phyloP scores from a whole-genome alignment of 2,329 filamentous ascomycete genomes.

The Alternaria tenuissima region DNA sequence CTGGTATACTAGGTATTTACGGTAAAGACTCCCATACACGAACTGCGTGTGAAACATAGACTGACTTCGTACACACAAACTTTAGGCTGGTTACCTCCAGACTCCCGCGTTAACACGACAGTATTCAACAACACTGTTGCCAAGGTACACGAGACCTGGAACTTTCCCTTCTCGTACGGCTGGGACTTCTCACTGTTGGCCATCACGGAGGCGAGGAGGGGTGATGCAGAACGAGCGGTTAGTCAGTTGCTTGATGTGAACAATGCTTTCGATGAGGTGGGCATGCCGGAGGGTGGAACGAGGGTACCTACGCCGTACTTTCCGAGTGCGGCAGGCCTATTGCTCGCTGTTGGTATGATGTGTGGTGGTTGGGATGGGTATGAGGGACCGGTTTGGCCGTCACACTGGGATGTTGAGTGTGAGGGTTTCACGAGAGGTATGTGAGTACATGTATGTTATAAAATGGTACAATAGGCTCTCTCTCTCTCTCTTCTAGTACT shows the following conservation, averaged over 20 bases:
- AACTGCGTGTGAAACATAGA: neutral
- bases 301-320: conserved; percentile 67
- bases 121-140: conserved; percentile 42
- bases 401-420: conserved; percentile 57
- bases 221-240: conserved; percentile 42
- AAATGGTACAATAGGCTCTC: neutral
- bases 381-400: conserved; percentile 58
- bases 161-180: conserved; percentile 46
- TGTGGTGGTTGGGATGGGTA: conserved; percentile 64
- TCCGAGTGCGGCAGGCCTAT: conserved; percentile 59
- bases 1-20: conserved; percentile 40
- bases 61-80: neutral
- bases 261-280: conserved; percentile 65
- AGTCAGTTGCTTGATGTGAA: conserved; percentile 57
- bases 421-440: conserved; percentile 57
- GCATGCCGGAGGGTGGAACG: conserved; percentile 62
- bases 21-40: conserved; percentile 8
- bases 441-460: conserved; percentile 13
- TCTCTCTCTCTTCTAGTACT: neutral
- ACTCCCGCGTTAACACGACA: conserved; percentile 36
- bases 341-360: conserved; percentile 66
- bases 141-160: conserved; percentile 45
- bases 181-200: conserved; percentile 49
- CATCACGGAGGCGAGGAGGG: conserved; percentile 40
- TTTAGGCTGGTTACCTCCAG: conserved; percentile 40